Conservation (phyloP, 768 basidiomycete species). For the Dentipellis sp. region DNA sequence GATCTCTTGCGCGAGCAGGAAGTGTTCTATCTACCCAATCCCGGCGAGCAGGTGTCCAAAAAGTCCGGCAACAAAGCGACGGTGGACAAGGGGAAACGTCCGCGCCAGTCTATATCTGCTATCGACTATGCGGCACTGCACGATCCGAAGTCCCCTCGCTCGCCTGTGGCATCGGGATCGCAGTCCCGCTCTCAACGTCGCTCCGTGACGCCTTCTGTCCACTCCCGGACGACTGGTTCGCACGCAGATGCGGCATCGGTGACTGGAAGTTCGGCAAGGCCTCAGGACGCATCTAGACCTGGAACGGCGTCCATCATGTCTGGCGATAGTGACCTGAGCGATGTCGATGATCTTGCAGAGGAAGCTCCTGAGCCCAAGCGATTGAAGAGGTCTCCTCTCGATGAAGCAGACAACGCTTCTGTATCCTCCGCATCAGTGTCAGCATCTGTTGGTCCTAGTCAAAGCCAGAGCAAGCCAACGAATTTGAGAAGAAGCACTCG, state of each 20-base stretch:
- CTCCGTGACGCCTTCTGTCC: background rate
- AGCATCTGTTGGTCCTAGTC: background rate
- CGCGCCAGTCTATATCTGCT: conserved; percentile 8
- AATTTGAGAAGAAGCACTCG: conserved; percentile 11
- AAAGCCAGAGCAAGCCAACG: background rate
- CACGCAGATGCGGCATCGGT: background rate
- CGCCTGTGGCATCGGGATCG: conserved; percentile 2
- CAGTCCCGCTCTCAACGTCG: background rate
- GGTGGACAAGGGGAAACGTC: conserved; percentile 7
- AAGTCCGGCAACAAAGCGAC: conserved; percentile 7
- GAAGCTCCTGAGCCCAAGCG: conserved; percentile 1
- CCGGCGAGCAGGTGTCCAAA: conserved; percentile 30
- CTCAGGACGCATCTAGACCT: background rate
- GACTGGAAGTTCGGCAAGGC: background rate
- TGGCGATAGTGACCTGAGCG: conserved; percentile 2
- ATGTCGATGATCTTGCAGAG: background rate
- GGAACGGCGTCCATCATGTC: background rate
- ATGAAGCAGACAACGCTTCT: background rate
- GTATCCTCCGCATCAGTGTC: background rate
- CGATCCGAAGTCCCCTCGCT: conserved; percentile 5
- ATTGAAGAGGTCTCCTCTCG: background rate
- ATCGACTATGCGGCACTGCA: background rate
- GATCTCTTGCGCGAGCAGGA: conserved; percentile 58
- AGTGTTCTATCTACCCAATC: conserved; percentile 50
- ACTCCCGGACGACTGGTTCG: background rate